Conservation (phyloP, 257 asterid genomes). For the Salvia splendens region DNA sequence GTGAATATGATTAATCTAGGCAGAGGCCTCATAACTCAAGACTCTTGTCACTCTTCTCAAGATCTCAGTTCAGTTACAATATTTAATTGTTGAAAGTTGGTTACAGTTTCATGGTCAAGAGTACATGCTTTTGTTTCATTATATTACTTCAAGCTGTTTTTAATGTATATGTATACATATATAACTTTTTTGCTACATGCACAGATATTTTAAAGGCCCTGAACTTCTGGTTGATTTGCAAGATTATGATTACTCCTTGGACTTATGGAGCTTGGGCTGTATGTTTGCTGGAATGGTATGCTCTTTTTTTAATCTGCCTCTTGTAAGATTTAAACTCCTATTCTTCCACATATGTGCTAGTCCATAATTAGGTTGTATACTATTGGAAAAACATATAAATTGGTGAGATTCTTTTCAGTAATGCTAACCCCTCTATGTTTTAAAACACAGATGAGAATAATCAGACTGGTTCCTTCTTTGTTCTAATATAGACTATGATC, state of each 20-base stretch:
- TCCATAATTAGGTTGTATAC: not conserved
- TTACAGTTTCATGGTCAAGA: conserved; percentile 4
- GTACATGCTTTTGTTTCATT: not conserved
- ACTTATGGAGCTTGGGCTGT: conserved; percentile 91
- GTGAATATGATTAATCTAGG: not conserved
- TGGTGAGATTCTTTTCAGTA: conserved; percentile 12
- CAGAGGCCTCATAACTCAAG: not conserved
- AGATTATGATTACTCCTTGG: conserved; percentile 96
- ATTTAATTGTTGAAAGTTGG: conserved; percentile 13
- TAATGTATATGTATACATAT: not conserved
- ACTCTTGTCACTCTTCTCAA: conserved; percentile 21
- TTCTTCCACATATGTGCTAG: not conserved
- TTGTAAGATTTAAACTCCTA: conserved; percentile 10
- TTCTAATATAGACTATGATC: not conserved
- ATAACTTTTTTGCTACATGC: conserved; percentile 11
- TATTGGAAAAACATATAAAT: conserved; percentile 20
- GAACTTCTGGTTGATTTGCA: conserved; percentile 97
- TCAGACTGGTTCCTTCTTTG: not conserved
- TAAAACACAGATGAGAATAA: not conserved
- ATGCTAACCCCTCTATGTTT: conserved; percentile 3
- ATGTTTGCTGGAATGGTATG: conserved; percentile 92
- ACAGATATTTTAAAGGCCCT: conserved; percentile 77
- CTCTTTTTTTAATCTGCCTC: conserved; percentile 16
- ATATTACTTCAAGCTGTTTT: conserved; percentile 12
- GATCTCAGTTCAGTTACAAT: not conserved